Conservation (phyloP, 352 stramenopile species). For the Hyaloperonospora arabidopsidis region DNA sequence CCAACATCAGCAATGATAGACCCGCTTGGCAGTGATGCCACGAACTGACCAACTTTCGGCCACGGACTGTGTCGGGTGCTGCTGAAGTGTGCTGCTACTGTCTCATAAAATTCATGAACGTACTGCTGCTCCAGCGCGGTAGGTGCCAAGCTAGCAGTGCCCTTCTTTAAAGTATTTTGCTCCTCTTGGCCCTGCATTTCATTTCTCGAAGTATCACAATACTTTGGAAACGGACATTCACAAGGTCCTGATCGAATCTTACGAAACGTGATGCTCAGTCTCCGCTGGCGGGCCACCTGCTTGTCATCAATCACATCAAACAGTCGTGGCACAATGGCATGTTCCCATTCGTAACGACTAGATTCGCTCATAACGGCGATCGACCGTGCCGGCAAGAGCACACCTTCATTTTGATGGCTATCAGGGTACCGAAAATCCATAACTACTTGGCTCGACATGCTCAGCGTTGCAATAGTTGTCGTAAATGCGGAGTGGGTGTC, state of each 20-base stretch:
- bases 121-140: constrained; percentile 72
- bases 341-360: constrained; percentile 83
- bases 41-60: constrained; percentile 64
- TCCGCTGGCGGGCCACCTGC: constrained; percentile 49
- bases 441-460: constrained; percentile 67
- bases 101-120: constrained; percentile 84
- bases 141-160: constrained; percentile 25
- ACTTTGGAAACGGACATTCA: constrained; percentile 55
- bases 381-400: constrained; percentile 62
- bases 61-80: constrained; percentile 84
- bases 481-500: constrained; percentile 87
- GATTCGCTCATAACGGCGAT: constrained; percentile 78
- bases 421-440: constrained; percentile 80
- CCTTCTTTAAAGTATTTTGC: constrained; percentile 2
- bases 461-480: constrained; percentile 73
- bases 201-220: constrained; percentile 47
- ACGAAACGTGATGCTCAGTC: constrained; percentile 85
- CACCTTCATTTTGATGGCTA: constrained; percentile 40
- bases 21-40: constrained; percentile 42
- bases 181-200: constrained; percentile 10
- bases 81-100: constrained; percentile 73
- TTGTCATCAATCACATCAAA: constrained; percentile 83
- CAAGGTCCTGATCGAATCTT: constrained; percentile 68
- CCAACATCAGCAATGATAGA: constrained; percentile 76
- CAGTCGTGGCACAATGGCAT: constrained; percentile 71